These are phyloP conservation scores for Kentomonas sorsogonicus DNA, from an alignment of 208 protist species.

Conservation along the genomic window DNA sequence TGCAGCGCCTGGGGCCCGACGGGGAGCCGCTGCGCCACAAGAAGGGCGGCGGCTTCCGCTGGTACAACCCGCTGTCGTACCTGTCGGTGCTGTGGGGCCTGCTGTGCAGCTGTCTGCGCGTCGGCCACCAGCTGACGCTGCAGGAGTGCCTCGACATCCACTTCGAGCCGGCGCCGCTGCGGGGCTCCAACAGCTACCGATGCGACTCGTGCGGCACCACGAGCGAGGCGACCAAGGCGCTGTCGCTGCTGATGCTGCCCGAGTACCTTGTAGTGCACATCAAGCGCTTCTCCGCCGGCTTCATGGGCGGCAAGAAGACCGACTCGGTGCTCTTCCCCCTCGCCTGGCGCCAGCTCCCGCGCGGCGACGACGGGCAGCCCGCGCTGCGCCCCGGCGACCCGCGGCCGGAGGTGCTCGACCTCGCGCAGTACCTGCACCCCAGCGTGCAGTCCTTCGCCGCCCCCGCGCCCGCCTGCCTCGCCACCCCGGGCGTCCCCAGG, in stretches of 20 bases:
- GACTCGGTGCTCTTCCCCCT: slow-evolving; percentile 78
- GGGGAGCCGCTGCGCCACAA: slow-evolving; percentile 22
- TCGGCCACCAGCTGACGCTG: slow-evolving; percentile 56
- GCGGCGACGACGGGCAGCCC: slow-evolving; percentile 4
- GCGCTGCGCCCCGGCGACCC: background rate
- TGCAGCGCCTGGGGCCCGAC: slow-evolving; percentile 25
- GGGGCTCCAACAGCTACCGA: slow-evolving; percentile 66
- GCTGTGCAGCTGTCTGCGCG: slow-evolving; percentile 9
- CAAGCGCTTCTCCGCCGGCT: slow-evolving; percentile 82
- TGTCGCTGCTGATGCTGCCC: slow-evolving; percentile 60
- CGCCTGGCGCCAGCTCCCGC: slow-evolving; percentile 45
- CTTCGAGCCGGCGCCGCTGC: slow-evolving; percentile 65
- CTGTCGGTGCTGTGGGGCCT: slow-evolving; percentile 10
- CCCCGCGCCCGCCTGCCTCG: slow-evolving; percentile 17
- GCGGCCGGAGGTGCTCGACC: slow-evolving; percentile 49
- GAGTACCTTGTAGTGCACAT: slow-evolving; percentile 85
- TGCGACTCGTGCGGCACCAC: slow-evolving; percentile 62
- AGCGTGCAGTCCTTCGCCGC: slow-evolving; percentile 20
- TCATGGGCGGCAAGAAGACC: slow-evolving; percentile 77
- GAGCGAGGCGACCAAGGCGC: slow-evolving; percentile 74
- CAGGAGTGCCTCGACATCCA: slow-evolving; percentile 87
- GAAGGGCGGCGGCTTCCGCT: slow-evolving; percentile 22
- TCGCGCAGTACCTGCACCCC: slow-evolving; percentile 55
- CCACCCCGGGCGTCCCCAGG: background rate
- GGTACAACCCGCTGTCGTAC: slow-evolving; percentile 58